phyloP scores from a whole-genome alignment of 2,329 filamentous ascomycete genomes.

The Akanthomyces lecanii region DNA sequence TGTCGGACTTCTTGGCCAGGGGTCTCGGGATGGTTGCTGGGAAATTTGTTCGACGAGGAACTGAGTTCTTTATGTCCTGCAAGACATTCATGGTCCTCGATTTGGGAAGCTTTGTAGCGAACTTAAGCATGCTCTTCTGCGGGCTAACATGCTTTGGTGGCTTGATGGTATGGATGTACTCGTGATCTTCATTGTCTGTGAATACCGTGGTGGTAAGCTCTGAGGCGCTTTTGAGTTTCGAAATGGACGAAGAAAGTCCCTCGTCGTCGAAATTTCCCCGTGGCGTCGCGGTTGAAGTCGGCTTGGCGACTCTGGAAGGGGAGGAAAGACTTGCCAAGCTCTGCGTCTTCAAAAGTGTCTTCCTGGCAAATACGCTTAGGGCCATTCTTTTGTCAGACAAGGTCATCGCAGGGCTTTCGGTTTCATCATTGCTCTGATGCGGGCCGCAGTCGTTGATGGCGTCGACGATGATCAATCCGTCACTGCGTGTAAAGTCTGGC shows the following conservation, averaged over 20 bases:
- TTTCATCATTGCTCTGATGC: neutral
- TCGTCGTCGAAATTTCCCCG: constrained; percentile 1
- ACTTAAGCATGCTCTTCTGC: constrained; percentile 11
- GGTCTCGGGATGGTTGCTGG: neutral
- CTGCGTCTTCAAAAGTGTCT: constrained; percentile 9
- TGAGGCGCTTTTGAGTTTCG: constrained; percentile 8
- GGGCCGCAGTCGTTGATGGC: constrained; percentile 32
- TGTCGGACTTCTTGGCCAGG: neutral
- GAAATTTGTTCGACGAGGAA: constrained; percentile 31
- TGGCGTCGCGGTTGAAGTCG: neutral
- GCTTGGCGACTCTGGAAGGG: neutral
- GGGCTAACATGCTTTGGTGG: neutral
- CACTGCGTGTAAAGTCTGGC: constrained; percentile 32
- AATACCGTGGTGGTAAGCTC: neutral
- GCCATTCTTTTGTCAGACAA: constrained; percentile 4
- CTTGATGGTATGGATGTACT: constrained; percentile 1
- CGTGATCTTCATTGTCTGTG: constrained; percentile 4
- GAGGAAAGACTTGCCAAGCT: constrained; percentile 4
- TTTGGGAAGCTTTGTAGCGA: constrained; percentile 33
- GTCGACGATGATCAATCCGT: constrained; percentile 32
- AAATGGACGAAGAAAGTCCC: neutral
- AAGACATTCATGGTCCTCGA: constrained; percentile 44
- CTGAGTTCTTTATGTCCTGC: constrained; percentile 41
- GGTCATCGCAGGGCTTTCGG: neutral
- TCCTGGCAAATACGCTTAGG: constrained; percentile 4